Evolutionary conservation across 495 filamentous ascomycete species (phyloP), one percentile per base, ranked within the genome.

Genomic region (Neurospora sp.): DNA sequence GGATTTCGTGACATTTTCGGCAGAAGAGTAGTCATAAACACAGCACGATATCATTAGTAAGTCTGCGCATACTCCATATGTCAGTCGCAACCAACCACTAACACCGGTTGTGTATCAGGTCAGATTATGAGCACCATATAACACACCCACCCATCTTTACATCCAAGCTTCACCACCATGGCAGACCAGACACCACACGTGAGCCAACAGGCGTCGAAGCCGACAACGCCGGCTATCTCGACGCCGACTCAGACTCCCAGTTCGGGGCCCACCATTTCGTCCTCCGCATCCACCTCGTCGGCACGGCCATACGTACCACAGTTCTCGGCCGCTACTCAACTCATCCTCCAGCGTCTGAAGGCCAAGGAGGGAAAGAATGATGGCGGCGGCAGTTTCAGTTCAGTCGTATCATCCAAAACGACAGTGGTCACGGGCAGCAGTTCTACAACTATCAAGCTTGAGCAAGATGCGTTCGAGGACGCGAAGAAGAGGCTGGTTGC

Each of bases 341-440:
- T 89, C 84, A 89, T 89, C 18, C 82, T 89, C 12, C 85, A 86
- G 70, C 80, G 86, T 20, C 83, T 89, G 59, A 84, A 81, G 41
- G 79, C 80, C 35, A 82, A 85, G 37, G 78, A 65, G 6, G 53
- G 53, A 9, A 65, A 65, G 14, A 65, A 65, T 35, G 53, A 65
- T 18, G 53, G 27, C 22, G 14, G 53, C 14, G 31, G 77, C 65
- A 81, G 76, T 70, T 72, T 81, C 0, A 81, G 77, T 22, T 78
- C 82, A 0, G 80, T 79, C 0, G 76, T 85, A 5, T 81, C 82
- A 12, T 78, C 76, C 4, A 80, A 77, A 6, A 78, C 72, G 10
- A 68, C 76, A 41, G 80, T 20, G 20, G 39, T 75, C 42, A 73
- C 80, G 1, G 40, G 69, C 75, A 81, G 83, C 69, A 78, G 78